A percentile compares a stretch with the other conserved stretches of the same genome.
Conservation (phyloP, 768 basidiomycete genomes). For the Suillus fuscotomentosus region DNA sequence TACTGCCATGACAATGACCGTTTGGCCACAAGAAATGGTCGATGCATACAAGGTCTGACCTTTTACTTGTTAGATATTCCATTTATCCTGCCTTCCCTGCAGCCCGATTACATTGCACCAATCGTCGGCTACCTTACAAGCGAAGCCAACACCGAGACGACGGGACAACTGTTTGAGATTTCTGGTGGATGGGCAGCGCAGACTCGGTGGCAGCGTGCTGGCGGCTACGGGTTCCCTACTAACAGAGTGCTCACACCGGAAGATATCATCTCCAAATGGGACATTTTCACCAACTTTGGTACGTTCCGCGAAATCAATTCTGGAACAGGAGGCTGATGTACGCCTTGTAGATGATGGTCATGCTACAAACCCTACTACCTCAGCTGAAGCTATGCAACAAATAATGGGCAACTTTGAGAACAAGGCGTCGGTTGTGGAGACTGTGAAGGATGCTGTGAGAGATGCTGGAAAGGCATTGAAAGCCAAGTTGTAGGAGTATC, state of each 20-base stretch:
- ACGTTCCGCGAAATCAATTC: constrained; percentile 20
- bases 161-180: constrained; percentile 81
- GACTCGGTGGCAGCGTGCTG: constrained; percentile 89
- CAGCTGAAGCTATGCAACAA: constrained; percentile 76
- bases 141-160: constrained; percentile 71
- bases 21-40: constrained; percentile 85
- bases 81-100: constrained; percentile 4
- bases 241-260: constrained; percentile 77
- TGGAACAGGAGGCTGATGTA: constrained; percentile 1
- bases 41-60: constrained; percentile 77
- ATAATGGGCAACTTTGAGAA: constrained; percentile 62
- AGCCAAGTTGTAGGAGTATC: constrained; percentile 45
- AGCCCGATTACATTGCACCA: constrained; percentile 93
- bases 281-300: constrained; percentile 83
- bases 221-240: constrained; percentile 85
- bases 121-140: constrained; percentile 89
- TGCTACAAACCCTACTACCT: constrained; percentile 75
- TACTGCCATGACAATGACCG: constrained; percentile 86
- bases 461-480: constrained; percentile 39
- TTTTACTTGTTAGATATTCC: not conserved
- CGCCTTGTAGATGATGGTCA: constrained; percentile 64
- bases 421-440: constrained; percentile 36
- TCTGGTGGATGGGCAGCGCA: constrained; percentile 91
- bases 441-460: constrained; percentile 52
- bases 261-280: constrained; percentile 78